These are phyloP conservation scores for Oryza punctata DNA, from an alignment of 176 grass and related monocot genomes.

Conservation along the genomic window DNA sequence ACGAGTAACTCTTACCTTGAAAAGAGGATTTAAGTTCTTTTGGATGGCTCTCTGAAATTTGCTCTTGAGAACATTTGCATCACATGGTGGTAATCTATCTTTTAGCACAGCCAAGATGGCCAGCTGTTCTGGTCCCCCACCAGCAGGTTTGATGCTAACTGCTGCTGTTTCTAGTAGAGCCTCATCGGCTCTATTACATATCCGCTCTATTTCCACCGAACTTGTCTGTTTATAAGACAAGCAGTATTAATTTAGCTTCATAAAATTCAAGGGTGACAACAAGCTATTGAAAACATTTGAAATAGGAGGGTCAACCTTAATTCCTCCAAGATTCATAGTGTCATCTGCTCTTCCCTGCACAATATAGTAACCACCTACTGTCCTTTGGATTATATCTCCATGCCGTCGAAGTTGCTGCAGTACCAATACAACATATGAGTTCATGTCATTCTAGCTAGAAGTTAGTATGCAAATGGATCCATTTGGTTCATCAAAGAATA, in stretches of 20 bases:
- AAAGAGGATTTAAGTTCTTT: conserved; percentile 87
- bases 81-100: conserved; percentile 41
- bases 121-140: conserved; percentile 78
- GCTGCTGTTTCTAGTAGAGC: conserved; percentile 85
- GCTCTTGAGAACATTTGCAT: conserved; percentile 53
- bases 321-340: conserved; percentile 98
- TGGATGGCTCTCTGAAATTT: conserved; percentile 92
- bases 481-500: conserved; percentile 30
- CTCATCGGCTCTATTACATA: conserved; percentile 80
- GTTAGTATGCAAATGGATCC: not conserved
- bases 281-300: not conserved
- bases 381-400: conserved; percentile 94
- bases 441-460: not conserved
- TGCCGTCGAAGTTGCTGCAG: conserved; percentile 79
- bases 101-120: conserved; percentile 79
- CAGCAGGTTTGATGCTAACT: conserved; percentile 61
- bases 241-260: conserved; percentile 16
- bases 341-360: conserved; percentile 92
- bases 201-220: conserved; percentile 89
- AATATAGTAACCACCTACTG: conserved; percentile 81
- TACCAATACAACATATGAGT: not conserved
- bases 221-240: conserved; percentile 67
- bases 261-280: not conserved
- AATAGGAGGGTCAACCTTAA: conserved; percentile 60
- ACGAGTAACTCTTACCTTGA: conserved; percentile 62